Evolutionary conservation across 1,284 basidiomycete genomes (phyloP).

Genomic region (Fomitiporia mediterranea): DNA sequence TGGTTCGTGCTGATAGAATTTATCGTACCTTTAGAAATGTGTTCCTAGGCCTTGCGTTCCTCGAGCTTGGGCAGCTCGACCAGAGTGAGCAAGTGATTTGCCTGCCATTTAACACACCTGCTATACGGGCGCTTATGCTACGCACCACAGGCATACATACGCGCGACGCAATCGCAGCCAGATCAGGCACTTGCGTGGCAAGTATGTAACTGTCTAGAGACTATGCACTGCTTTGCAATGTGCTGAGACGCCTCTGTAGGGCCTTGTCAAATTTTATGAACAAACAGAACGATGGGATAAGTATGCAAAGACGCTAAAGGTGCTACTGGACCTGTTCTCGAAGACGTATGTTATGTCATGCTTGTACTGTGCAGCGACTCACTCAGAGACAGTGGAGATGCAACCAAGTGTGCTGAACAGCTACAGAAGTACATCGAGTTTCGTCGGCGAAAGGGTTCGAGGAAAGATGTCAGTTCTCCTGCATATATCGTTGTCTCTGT

Average conservation of each 20-base stretch:
- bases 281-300: conserved; percentile 57
- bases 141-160: conserved; percentile 59
- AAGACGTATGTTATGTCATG: conserved; percentile 43
- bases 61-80: conserved; percentile 66
- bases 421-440: conserved; percentile 75
- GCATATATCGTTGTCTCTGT: conserved; percentile 7
- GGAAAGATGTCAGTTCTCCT: conserved; percentile 44
- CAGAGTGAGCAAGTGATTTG: conserved; percentile 78
- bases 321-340: conserved; percentile 49
- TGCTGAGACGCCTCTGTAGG: conserved; percentile 36
- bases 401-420: conserved; percentile 72
- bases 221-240: neutral
- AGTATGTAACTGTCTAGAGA: conserved; percentile 38
- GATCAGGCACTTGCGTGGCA: conserved; percentile 75
- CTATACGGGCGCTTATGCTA: neutral
- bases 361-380: neutral
- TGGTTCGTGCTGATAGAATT: neutral
- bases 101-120: neutral
- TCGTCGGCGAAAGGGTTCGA: conserved; percentile 56
- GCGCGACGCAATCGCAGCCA: conserved; percentile 62
- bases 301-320: conserved; percentile 48
- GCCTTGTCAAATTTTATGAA: conserved; percentile 73
- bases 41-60: conserved; percentile 72
- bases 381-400: conserved; percentile 56
- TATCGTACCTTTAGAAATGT: conserved; percentile 54